Evolutionary conservation across 176 grass and related monocot genomes (phyloP).

Genomic region (Urochloa ruziziensis): DNA sequence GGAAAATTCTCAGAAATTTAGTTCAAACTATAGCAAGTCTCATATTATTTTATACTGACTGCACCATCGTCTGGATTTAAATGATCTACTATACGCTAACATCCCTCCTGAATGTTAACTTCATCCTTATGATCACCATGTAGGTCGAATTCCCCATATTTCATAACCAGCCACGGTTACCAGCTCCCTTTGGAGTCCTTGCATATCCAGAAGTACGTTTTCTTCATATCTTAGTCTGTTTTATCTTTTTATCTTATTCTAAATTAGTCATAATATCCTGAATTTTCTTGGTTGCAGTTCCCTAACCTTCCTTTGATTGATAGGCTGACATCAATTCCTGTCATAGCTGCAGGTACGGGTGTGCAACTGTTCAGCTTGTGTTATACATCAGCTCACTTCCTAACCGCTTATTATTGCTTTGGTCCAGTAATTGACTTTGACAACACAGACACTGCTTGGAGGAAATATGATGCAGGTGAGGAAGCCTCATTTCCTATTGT

Average conservation of each 20-base stretch:
- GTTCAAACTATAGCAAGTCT: neutral
- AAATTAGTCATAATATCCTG: conserved; percentile 29
- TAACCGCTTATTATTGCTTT: conserved; percentile 41
- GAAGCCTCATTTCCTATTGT: conserved; percentile 23
- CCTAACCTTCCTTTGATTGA: conserved; percentile 71
- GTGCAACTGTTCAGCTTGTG: conserved; percentile 20
- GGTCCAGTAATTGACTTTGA: conserved; percentile 84
- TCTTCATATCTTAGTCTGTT: neutral
- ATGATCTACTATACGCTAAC: neutral
- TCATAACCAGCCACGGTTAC: conserved; percentile 63
- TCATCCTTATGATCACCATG: conserved; percentile 33
- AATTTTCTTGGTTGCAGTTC: conserved; percentile 55
- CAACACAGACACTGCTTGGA: conserved; percentile 85
- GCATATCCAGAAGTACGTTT: conserved; percentile 72
- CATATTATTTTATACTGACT: neutral
- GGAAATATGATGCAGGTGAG: conserved; percentile 89
- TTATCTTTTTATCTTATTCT: conserved; percentile 13
- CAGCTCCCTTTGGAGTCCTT: conserved; percentile 73
- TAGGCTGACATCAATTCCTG: conserved; percentile 79
- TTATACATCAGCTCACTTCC: conserved; percentile 20
- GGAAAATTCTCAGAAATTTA: neutral
- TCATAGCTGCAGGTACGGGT: conserved; percentile 71
- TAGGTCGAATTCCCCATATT: conserved; percentile 83
- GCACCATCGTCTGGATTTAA: neutral
- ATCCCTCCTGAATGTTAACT: neutral